phyloP scores from a whole-genome alignment of 495 filamentous ascomycete genomes.

The Rhypophila decipiens region DNA sequence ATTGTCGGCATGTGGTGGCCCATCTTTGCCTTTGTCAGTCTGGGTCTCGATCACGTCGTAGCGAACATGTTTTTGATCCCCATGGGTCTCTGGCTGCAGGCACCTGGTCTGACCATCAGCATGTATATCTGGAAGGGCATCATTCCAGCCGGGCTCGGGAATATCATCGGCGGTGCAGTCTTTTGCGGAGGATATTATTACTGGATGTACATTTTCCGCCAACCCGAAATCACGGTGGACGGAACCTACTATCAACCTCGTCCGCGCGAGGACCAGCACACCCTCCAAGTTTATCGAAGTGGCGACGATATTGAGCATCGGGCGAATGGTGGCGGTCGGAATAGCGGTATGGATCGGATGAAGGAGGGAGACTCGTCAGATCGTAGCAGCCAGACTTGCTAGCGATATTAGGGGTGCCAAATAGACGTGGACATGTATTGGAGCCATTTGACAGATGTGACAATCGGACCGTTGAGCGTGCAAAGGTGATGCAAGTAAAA shows the following conservation, averaged over 20 bases:
- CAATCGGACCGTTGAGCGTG: too few species aligned
- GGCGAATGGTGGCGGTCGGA: background rate
- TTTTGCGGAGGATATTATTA: constrained; percentile 48
- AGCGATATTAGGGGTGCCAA: too few species aligned
- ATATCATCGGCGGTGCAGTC: constrained; percentile 49
- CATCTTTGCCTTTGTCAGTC: constrained; percentile 52
- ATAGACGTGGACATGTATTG: too few species aligned
- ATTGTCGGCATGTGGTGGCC: constrained; percentile 60
- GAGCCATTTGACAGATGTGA: too few species aligned
- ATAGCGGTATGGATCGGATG: background rate
- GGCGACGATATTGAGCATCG: background rate
- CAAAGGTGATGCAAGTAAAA: too few species aligned
- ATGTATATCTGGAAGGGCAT: constrained; percentile 62
- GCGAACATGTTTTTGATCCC: constrained; percentile 63
- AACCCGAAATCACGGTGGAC: constrained; percentile 14
- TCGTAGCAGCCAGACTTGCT: too few species aligned
- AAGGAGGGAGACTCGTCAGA: background rate
- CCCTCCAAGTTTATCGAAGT: background rate
- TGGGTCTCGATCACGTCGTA: constrained; percentile 57
- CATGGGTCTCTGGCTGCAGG: constrained; percentile 46
- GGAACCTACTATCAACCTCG: constrained; percentile 13
- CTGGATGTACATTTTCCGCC: constrained; percentile 41
- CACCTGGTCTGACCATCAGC: constrained; percentile 43
- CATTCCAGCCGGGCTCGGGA: constrained; percentile 53
- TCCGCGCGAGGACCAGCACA: constrained; percentile 6